Percentiles rank a stretch among this genome's conserved stretches.
phyloP scores from a whole-genome alignment of 2,329 filamentous ascomycete species.

The Penicillium sp. region DNA sequence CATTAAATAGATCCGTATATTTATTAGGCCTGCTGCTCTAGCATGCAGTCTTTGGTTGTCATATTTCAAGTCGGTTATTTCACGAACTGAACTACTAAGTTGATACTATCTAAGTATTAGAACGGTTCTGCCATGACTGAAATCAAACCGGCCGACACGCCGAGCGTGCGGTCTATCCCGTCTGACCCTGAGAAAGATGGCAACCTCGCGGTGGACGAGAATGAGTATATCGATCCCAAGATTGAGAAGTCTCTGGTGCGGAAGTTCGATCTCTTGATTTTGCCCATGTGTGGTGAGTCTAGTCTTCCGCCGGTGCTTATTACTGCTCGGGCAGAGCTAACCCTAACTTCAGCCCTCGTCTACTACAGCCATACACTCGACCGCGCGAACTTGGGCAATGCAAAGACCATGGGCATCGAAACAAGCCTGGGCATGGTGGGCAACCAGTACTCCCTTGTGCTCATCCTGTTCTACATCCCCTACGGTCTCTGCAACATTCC shows the following conservation, averaged over 20 bases:
- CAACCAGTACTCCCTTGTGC: constrained; percentile 28
- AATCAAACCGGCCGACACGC: constrained; percentile 1
- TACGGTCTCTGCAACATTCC: constrained; percentile 38
- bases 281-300: constrained; percentile 10
- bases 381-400: constrained; percentile 13
- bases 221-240: constrained; percentile 11
- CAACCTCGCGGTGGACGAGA: not conserved
- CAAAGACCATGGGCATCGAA: constrained; percentile 50
- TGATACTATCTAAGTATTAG: too few relatives aligned
- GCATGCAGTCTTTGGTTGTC: too few relatives aligned
- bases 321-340: not conserved
- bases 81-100: too few relatives aligned
- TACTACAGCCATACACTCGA: constrained; percentile 11
- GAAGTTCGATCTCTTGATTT: constrained; percentile 9
- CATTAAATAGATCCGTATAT: not conserved
- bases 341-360: constrained; percentile 3
- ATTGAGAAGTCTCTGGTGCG: constrained; percentile 9
- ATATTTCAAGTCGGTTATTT: too few relatives aligned
- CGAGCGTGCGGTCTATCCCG: constrained; percentile 5
- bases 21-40: not conserved
- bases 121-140: not conserved
- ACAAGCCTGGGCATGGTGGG: constrained; percentile 30
- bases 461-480: constrained; percentile 51
- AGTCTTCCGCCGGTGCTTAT: too few relatives aligned
- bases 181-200: constrained; percentile 5